These are phyloP conservation scores for Triticum timopheevii DNA, from an alignment of 176 grass and related monocot species.

Conservation along the genomic window DNA sequence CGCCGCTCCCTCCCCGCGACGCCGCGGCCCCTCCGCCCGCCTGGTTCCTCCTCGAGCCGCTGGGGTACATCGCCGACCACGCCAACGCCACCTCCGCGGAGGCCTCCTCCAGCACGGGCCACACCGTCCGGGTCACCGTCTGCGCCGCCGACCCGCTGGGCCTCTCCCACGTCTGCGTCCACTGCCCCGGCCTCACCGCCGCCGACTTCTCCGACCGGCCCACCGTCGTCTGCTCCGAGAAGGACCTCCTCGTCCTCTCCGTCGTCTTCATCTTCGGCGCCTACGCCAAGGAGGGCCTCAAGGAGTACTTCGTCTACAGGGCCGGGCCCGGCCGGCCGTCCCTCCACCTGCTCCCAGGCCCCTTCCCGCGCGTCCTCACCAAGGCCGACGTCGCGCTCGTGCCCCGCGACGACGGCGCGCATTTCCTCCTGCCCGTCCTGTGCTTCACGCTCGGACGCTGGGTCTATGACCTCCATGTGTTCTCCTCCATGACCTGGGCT, in stretches of 20 bases:
- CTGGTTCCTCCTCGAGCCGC: background rate
- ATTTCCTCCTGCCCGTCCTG: background rate
- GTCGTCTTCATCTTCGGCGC: background rate
- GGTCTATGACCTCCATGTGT: background rate
- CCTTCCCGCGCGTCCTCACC: no score
- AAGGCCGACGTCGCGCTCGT: background rate
- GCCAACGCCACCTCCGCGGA: conserved; percentile 5
- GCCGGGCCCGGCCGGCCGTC: background rate
- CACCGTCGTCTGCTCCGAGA: background rate
- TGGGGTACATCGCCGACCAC: conserved; percentile 3
- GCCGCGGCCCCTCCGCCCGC: background rate
- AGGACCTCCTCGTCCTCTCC: background rate
- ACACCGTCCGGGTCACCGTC: background rate
- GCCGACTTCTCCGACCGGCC: background rate
- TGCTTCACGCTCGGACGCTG: background rate
- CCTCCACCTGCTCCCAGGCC: background rate
- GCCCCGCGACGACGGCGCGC: background rate
- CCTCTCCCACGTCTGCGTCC: conserved; percentile 6
- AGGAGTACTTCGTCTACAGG: conserved; percentile 24
- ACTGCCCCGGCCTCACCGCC: background rate
- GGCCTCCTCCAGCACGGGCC: background rate
- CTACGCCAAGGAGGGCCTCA: background rate
- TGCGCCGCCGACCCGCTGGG: background rate
- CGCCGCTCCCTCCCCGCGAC: background rate
- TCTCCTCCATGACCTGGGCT: background rate